Evolutionary conservation across 208 protist genomes (phyloP).

Genomic region (Jaenimonas drosophilae): DNA sequence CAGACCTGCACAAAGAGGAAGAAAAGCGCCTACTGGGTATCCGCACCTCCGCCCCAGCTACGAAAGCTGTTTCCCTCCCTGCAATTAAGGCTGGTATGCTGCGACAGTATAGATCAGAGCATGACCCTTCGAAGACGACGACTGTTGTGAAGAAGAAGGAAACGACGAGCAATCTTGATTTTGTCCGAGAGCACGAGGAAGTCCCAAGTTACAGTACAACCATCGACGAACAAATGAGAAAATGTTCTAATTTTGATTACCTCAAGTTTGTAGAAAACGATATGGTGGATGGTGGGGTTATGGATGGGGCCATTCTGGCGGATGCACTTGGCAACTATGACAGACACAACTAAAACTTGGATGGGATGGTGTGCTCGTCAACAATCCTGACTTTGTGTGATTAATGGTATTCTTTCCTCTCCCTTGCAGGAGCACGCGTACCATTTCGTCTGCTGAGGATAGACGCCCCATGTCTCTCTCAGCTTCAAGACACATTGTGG

Average conservation of each 20-base stretch:
- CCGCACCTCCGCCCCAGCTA: neutral
- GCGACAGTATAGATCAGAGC: conserved; percentile 22
- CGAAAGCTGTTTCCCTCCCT: neutral
- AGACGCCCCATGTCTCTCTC: too few relatives aligned
- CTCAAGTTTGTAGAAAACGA: conserved; percentile 49
- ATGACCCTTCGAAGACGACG: conserved; percentile 8
- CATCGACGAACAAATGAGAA: conserved; percentile 28
- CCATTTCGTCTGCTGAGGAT: too few relatives aligned
- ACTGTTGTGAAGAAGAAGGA: neutral
- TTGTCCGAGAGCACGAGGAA: conserved; percentile 23
- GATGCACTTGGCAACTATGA: conserved; percentile 74
- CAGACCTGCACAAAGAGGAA: conserved; percentile 33
- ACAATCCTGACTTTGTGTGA: too few relatives aligned
- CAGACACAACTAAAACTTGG: conserved; percentile 7
- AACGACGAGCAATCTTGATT: conserved; percentile 11
- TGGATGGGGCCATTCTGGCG: conserved; percentile 69
- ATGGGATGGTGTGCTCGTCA: too few relatives aligned
- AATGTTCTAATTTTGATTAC: conserved; percentile 71
- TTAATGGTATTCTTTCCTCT: too few relatives aligned
- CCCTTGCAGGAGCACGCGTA: too few relatives aligned
- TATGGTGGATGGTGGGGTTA: conserved; percentile 28
- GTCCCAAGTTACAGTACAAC: conserved; percentile 33
- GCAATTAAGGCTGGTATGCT: conserved; percentile 32
- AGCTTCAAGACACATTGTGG: too few relatives aligned
- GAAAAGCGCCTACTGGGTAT: conserved; percentile 20